These are phyloP conservation scores for Pharus latifolius DNA, from an alignment of 176 grass and related monocot species.

Conservation along the genomic window DNA sequence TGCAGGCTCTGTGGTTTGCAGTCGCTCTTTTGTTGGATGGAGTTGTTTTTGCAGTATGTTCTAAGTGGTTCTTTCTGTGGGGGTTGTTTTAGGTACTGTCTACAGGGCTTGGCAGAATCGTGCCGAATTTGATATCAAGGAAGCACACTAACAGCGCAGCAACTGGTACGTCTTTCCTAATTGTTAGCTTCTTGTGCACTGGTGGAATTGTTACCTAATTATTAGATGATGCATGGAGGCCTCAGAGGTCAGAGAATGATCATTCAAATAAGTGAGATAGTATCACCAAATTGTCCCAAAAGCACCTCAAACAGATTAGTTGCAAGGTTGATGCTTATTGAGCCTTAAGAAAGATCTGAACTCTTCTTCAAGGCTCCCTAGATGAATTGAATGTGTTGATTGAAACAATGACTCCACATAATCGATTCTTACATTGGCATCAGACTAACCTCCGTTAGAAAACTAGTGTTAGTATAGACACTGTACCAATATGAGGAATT, in stretches of 20 bases:
- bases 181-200: neutral
- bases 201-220: too few species aligned
- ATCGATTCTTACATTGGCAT: too few species aligned
- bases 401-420: too few species aligned
- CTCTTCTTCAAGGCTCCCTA: too few species aligned
- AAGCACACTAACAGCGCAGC: constrained; percentile 96
- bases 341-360: neutral
- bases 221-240: neutral
- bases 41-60: neutral
- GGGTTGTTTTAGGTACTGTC: constrained; percentile 47
- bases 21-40: neutral
- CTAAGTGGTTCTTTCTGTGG: neutral
- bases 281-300: neutral
- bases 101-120: constrained; percentile 79
- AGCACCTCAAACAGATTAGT: neutral
- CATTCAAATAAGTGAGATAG: neutral
- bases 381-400: neutral
- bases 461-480: neutral
- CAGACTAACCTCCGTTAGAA: too few species aligned
- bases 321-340: neutral
- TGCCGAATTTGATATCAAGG: constrained; percentile 94
- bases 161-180: constrained; percentile 43
- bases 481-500: neutral
- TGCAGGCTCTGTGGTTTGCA: neutral
- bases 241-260: neutral